Conservation (phyloP, 2,329 filamentous ascomycete genomes). For the Tolypocladium inflatum region DNA sequence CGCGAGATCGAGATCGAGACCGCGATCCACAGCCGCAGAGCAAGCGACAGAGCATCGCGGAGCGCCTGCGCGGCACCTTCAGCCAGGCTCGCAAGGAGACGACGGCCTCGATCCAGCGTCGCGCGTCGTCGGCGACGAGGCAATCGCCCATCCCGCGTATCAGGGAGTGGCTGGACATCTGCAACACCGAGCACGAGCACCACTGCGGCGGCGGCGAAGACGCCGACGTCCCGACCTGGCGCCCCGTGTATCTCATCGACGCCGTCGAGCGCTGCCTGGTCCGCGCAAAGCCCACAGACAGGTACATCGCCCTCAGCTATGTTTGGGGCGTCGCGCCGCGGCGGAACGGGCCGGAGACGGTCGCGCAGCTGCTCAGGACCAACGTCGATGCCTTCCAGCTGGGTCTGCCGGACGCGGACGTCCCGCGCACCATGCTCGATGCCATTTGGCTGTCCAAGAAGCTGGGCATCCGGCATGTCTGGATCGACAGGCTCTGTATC, state of each 20-base stretch:
- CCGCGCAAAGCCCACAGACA: slow-evolving; percentile 24
- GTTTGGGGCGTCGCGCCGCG: slow-evolving; percentile 26
- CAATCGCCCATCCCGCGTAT: slow-evolving; percentile 28
- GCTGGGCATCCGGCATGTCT: slow-evolving; percentile 32
- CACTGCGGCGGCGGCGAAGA: slow-evolving; percentile 25
- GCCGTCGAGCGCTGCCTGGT: slow-evolving; percentile 28
- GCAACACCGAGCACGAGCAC: slow-evolving; percentile 29
- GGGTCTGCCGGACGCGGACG: slow-evolving; percentile 24
- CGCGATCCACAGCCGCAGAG: slow-evolving; percentile 15
- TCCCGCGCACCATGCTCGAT: slow-evolving; percentile 32
- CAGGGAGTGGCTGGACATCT: slow-evolving; percentile 33
- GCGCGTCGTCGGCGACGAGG: slow-evolving; percentile 19
- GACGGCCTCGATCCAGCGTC: slow-evolving; percentile 15
- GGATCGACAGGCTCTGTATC: slow-evolving; percentile 37
- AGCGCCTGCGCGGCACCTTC: slow-evolving; percentile 26
- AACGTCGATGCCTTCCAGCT: slow-evolving; percentile 27
- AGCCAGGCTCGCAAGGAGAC: slow-evolving; percentile 20
- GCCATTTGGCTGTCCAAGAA: slow-evolving; percentile 34
- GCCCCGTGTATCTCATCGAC: slow-evolving; percentile 31
- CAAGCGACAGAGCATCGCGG: slow-evolving; percentile 31
- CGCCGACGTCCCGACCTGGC: slow-evolving; percentile 21
- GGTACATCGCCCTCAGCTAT: slow-evolving; percentile 37
- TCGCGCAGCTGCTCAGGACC: slow-evolving; percentile 21
- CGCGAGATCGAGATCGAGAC: slow-evolving; percentile 12
- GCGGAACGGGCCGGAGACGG: slow-evolving; percentile 14